Conservation (phyloP, 2,329 filamentous ascomycete species). For the Grosmannia clavigera region DNA sequence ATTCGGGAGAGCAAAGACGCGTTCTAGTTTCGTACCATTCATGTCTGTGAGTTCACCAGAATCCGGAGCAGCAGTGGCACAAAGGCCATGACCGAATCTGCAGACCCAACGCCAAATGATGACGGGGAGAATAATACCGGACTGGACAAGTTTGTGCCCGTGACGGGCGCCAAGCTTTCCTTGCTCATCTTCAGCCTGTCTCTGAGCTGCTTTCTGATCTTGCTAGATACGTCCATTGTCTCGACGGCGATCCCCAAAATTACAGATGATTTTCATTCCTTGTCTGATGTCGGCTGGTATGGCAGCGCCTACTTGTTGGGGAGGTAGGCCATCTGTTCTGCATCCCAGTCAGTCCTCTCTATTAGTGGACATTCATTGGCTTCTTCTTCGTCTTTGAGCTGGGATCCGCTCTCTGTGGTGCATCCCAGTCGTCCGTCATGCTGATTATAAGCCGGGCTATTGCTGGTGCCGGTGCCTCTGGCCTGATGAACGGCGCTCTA, state of each 20-base stretch:
- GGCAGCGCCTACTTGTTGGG: constrained; percentile 12
- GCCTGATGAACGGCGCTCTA: constrained; percentile 37
- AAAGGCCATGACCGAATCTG: background rate
- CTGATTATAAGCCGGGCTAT: constrained; percentile 43
- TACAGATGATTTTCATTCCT: constrained; percentile 12
- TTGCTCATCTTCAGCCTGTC: background rate
- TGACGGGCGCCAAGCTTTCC: background rate
- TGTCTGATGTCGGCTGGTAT: constrained; percentile 13
- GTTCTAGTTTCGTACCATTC: too few relatives aligned
- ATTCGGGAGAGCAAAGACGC: background rate
- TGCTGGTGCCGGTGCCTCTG: constrained; percentile 39
- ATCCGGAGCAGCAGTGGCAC: background rate
- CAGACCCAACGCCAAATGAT: constrained; percentile 15
- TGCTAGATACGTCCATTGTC: constrained; percentile 12
- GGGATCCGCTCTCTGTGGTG: constrained; percentile 41
- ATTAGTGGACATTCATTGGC: constrained; percentile 24
- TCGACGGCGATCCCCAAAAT: constrained; percentile 13
- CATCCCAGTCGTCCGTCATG: constrained; percentile 33
- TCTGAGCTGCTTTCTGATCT: constrained; percentile 12
- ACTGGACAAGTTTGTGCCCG: background rate
- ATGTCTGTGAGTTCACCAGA: too few relatives aligned
- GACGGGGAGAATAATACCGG: background rate
- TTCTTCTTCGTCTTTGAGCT: constrained; percentile 41
- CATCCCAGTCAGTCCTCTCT: background rate
- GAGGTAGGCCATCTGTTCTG: background rate